These are phyloP conservation scores for Phytopythium mirpurense DNA, from an alignment of 352 stramenopile genomes.

Conservation along the genomic window DNA sequence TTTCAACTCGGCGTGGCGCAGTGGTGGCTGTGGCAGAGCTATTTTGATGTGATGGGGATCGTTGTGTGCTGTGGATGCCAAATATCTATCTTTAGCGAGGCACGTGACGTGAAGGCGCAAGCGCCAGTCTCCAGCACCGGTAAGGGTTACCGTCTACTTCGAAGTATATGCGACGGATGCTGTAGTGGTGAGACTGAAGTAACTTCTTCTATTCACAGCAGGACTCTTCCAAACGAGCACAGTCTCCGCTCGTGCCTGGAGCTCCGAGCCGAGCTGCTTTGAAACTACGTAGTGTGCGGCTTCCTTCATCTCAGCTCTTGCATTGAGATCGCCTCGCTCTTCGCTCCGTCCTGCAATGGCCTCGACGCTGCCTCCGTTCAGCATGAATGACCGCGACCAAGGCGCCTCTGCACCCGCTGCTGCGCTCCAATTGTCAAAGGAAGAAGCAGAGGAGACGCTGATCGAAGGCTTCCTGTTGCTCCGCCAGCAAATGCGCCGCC, in stretches of 20 bases:
- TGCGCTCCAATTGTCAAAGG: background rate
- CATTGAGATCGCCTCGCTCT: no score
- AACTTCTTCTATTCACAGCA: no score
- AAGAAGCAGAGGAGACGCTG: background rate
- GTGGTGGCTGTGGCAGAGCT: background rate
- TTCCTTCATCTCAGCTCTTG: no score
- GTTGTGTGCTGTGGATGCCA: background rate
- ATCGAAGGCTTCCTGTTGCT: constrained; percentile 68
- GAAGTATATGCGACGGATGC: no score
- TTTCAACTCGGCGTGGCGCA: no score
- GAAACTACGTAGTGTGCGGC: no score
- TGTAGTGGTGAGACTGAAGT: no score
- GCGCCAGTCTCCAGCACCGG: background rate
- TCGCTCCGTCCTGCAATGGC: background rate
- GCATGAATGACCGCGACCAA: background rate
- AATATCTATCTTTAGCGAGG: background rate
- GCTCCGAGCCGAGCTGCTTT: no score
- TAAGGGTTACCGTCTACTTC: no score
- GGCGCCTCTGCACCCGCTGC: background rate
- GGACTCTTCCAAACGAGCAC: no score
- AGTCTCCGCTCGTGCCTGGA: no score
- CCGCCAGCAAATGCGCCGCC: constrained; percentile 45
- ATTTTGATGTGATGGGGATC: background rate
- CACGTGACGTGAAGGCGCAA: background rate
- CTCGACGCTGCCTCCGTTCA: background rate